phyloP scores from a whole-genome alignment of 257 asterid species.

The Solanum clarkiae region DNA sequence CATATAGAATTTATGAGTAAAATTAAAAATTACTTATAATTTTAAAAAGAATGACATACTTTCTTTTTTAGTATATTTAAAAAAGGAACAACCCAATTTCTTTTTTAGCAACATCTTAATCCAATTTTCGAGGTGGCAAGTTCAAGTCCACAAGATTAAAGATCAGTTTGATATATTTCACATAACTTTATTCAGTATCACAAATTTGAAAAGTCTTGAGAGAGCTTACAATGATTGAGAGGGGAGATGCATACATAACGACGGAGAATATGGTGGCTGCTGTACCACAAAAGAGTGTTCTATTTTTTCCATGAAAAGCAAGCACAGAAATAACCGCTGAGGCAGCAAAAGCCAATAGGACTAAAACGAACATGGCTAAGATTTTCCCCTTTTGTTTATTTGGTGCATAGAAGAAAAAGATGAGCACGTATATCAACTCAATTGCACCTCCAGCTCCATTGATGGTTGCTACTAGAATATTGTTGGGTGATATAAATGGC shows the following conservation, averaged over 20 bases:
- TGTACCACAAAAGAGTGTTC: constrained; percentile 57
- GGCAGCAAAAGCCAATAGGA: constrained; percentile 24
- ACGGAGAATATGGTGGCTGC: constrained; percentile 74
- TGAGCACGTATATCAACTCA: constrained; percentile 36
- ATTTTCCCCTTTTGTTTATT: constrained; percentile 47
- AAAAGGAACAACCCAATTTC: no score
- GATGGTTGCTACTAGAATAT: constrained; percentile 50
- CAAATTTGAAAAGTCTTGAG: background rate
- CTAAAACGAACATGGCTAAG: constrained; percentile 23
- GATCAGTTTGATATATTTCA: no score
- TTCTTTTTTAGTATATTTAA: no score
- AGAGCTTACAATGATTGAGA: constrained; percentile 49
- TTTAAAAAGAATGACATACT: no score
- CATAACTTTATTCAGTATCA: no score
- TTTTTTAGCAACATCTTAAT: no score
- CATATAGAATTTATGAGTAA: no score
- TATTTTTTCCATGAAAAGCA: constrained; percentile 45
- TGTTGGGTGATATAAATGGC: constrained; percentile 76
- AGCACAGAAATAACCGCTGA: constrained; percentile 42
- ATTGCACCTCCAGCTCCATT: constrained; percentile 66
- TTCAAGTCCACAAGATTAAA: no score
- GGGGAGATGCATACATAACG: constrained; percentile 73
- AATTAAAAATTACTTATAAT: no score
- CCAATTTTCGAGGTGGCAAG: no score
- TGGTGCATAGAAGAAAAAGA: constrained; percentile 39